These are phyloP conservation scores for Nannochloropsis gaditana DNA, from an alignment of 108 stramenopile genomes.

Conservation along the genomic window DNA sequence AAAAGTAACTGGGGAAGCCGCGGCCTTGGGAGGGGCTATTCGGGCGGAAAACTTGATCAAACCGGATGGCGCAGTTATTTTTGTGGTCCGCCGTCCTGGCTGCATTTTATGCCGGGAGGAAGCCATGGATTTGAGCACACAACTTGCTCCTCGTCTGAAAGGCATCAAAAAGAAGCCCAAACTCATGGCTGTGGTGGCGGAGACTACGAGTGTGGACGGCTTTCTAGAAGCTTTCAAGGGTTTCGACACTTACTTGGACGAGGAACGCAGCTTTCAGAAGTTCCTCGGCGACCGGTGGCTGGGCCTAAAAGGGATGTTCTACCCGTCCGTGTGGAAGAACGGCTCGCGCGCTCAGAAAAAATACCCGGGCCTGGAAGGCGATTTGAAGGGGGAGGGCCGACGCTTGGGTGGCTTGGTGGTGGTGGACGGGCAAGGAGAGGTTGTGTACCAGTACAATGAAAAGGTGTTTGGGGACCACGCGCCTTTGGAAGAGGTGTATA, in stretches of 20 bases:
- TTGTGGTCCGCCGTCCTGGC: conserved; percentile 3
- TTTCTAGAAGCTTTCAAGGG: conserved; percentile 4
- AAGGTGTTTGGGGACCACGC: conserved; percentile 5
- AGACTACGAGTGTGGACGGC: conserved; percentile 12
- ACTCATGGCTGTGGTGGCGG: background rate
- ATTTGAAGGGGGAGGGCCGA: background rate
- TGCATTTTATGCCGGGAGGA: conserved; percentile 10
- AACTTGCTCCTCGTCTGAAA: conserved; percentile 11
- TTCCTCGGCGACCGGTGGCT: background rate
- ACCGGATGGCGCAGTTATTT: conserved; percentile 6
- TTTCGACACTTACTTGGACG: background rate
- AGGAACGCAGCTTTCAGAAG: background rate
- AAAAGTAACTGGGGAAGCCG: background rate
- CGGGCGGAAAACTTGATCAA: background rate
- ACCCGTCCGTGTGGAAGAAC: background rate
- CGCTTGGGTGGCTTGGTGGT: background rate
- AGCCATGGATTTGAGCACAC: conserved; percentile 13
- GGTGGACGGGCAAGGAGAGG: background rate
- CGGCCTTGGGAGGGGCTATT: background rate
- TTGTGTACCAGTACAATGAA: conserved; percentile 18
- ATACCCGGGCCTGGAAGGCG: background rate
- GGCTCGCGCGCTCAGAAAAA: background rate
- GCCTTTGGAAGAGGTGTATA: background rate
- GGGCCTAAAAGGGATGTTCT: background rate
- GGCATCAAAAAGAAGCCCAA: background rate